Evolutionary conservation across 306 rosid genomes (phyloP), one percentile per base, ranked within the genome.

Genomic region (Arachis hypogaea): DNA sequence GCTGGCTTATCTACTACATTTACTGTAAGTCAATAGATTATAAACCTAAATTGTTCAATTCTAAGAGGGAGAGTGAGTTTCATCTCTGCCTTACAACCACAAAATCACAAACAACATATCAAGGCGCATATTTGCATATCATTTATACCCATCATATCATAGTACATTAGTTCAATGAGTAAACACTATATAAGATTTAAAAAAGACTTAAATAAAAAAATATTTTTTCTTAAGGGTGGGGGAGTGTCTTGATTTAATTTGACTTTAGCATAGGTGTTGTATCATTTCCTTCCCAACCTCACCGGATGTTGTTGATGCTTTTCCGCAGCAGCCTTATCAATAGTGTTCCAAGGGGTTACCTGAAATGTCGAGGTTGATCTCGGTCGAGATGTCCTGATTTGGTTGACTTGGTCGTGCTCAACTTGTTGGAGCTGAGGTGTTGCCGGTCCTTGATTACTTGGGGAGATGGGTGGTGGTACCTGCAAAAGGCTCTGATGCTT

Each of bases 261-360:
- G 22, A 22, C 22, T 22, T 22, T 22, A 10, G 28, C 44, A 12
- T 5, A 43, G 43, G 45, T n/a, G 50, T 64, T 49, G 43, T 70
- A 68, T 83, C 82, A 88, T 63, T 82, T 84, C 73, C 92, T 79
- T 10, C 93, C 95, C 47, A 93, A 69, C 86, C 90, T 85, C 10
- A 74, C 71, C 82, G 85, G 16, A 83, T 83, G 99, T 51, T 88
- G 84, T 81, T 83, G 84, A 70, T 94, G 97, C 75, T 92, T 94
- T 0, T 68, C 92, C 60, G 91, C 95, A 2, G 96, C 97, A 0
- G 96, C 97, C 78, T 87, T 88, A 69, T 89, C 93, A 16, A 16
- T 16, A 16, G 16, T 16, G 16, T 16, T 16, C 16, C 16, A 16
- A 16, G 16, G 16, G 16, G 16, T 16, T 16, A 16, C 16, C 16